These are phyloP conservation scores for Aspergillus versicolor DNA, from an alignment of 2,329 filamentous ascomycete species.

Conservation along the genomic window DNA sequence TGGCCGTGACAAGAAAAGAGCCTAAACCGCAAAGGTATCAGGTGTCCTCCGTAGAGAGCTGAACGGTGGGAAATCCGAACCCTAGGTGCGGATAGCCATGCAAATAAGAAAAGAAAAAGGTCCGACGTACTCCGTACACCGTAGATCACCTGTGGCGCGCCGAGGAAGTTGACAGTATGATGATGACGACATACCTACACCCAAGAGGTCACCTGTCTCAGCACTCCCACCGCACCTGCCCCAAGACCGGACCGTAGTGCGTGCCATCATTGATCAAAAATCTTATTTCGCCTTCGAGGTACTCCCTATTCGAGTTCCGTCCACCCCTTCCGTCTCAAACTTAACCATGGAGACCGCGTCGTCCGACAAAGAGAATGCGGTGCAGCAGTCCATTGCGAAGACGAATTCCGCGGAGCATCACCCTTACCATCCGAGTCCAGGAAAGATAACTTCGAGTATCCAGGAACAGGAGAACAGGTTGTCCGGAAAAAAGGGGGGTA, in stretches of 20 bases:
- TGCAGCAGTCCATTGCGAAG: neutral
- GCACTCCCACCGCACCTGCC: neutral
- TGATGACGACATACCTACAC: too few relatives aligned
- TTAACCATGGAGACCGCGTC: constrained; percentile 3
- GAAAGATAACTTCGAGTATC: neutral
- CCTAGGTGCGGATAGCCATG: too few relatives aligned
- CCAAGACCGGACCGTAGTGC: too few relatives aligned
- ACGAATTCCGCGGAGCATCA: neutral
- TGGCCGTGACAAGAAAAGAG: too few relatives aligned
- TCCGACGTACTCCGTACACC: too few relatives aligned
- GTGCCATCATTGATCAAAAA: too few relatives aligned
- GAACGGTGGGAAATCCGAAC: too few relatives aligned
- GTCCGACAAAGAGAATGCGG: constrained; percentile 2
- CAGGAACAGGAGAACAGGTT: neutral
- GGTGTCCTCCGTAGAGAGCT: too few relatives aligned
- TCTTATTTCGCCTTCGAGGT: neutral
- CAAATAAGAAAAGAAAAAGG: too few relatives aligned
- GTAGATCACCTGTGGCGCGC: too few relatives aligned
- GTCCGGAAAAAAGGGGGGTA: neutral
- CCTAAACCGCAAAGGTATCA: too few relatives aligned
- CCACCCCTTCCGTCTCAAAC: neutral
- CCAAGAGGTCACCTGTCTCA: neutral
- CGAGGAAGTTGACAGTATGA: too few relatives aligned
- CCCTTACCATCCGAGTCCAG: neutral
- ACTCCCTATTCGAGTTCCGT: neutral